These are phyloP conservation scores for Juncus inflexus DNA, from an alignment of 176 grass and related monocot species.

Conservation along the genomic window DNA sequence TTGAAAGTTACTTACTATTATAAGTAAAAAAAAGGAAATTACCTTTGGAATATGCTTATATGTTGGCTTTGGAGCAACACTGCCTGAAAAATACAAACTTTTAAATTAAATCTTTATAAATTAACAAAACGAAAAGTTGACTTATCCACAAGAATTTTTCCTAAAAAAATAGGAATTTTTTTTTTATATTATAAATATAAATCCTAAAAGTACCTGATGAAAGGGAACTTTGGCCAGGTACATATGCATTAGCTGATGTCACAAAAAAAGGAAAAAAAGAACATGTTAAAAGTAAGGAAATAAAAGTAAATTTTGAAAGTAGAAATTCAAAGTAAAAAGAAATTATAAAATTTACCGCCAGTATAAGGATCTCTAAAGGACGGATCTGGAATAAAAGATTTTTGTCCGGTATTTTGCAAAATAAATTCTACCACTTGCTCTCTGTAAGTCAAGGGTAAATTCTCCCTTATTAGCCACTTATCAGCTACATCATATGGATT, in stretches of 20 bases:
- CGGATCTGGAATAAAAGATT: constrained; percentile 68
- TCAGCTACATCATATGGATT: constrained; percentile 83
- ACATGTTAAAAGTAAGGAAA: not conserved
- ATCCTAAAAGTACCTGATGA: constrained; percentile 43
- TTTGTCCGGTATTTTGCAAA: constrained; percentile 88
- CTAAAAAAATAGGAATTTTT: too few species aligned
- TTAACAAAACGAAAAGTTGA: too few species aligned
- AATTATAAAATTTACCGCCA: constrained; percentile 53
- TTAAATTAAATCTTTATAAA: too few species aligned
- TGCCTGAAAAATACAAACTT: constrained; percentile 36
- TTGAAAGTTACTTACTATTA: not conserved
- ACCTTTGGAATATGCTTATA: constrained; percentile 99
- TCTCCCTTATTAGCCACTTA: constrained; percentile 95
- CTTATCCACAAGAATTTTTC: too few species aligned
- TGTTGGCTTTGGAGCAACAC: constrained; percentile 43
- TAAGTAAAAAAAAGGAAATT: constrained; percentile 9
- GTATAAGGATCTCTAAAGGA: constrained; percentile 92
- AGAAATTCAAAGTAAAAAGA: constrained; percentile 23
- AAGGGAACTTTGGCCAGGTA: constrained; percentile 69
- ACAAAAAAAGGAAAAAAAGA: constrained; percentile 2
- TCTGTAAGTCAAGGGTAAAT: constrained; percentile 77
- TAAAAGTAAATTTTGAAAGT: constrained; percentile 16
- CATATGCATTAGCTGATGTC: constrained; percentile 81
- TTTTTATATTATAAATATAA: not conserved
- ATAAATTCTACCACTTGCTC: constrained; percentile 99